Conservation (phyloP, 2,329 filamentous ascomycete genomes). For the Neofusicoccum laricinum region DNA sequence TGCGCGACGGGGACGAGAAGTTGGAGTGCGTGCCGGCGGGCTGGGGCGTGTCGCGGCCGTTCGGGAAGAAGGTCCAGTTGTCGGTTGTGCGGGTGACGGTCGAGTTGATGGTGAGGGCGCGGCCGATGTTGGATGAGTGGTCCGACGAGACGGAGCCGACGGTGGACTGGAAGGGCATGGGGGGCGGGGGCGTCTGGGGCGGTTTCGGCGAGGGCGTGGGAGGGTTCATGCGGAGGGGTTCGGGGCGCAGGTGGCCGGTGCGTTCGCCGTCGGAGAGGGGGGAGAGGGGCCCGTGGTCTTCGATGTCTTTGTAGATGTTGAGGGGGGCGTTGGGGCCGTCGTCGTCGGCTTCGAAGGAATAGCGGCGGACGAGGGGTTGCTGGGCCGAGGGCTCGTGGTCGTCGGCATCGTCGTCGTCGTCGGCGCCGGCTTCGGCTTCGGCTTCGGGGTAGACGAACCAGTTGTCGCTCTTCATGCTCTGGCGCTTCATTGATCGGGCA, state of each 20-base stretch:
- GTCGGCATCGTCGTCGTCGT: background rate
- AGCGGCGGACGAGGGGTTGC: constrained; percentile 1
- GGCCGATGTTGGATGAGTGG: constrained; percentile 23
- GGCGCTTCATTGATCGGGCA: constrained; percentile 11
- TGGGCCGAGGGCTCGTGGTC: background rate
- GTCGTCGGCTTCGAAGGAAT: constrained; percentile 14
- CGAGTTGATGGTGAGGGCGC: constrained; percentile 29
- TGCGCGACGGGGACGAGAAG: constrained; percentile 19
- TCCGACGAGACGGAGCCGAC: constrained; percentile 10
- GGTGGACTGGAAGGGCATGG: constrained; percentile 4
- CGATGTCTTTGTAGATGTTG: background rate
- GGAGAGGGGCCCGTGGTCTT: constrained; percentile 19
- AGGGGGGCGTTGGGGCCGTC: background rate
- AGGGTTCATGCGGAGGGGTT: constrained; percentile 49
- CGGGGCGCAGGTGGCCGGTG: constrained; percentile 29
- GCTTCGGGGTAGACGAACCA: constrained; percentile 40
- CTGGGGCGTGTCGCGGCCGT: background rate
- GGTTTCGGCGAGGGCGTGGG: constrained; percentile 38
- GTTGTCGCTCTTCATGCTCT: constrained; percentile 43
- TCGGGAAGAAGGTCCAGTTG: constrained; percentile 25
- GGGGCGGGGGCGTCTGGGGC: background rate
- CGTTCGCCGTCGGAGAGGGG: background rate
- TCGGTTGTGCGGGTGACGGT: constrained; percentile 23
- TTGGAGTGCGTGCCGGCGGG: constrained; percentile 10
- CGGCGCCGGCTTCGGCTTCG: background rate